Conservation (phyloP, 805 yeast genomes). For the Lipomyces lipofer region DNA sequence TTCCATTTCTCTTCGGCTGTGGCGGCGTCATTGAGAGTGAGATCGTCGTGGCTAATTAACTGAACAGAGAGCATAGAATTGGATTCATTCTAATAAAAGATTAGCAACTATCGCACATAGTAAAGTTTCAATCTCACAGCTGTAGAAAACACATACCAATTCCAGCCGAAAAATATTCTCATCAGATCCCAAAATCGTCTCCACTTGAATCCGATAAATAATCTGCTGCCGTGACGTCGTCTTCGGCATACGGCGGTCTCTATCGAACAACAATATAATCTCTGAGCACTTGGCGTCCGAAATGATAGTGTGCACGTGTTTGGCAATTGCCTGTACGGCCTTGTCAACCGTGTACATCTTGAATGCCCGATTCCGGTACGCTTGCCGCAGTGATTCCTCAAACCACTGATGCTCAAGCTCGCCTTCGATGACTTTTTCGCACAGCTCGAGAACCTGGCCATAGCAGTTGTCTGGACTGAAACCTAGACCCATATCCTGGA, state of each 20-base stretch:
- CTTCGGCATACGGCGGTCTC: constrained; percentile 61
- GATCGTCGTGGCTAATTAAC: constrained; percentile 82
- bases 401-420: constrained; percentile 91
- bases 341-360: constrained; percentile 91
- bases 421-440: constrained; percentile 79
- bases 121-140: no score
- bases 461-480: constrained; percentile 54
- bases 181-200: constrained; percentile 75
- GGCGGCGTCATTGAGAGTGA: constrained; percentile 72
- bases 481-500: constrained; percentile 76
- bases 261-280: constrained; percentile 76
- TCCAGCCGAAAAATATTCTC: constrained; percentile 92
- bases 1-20: constrained; percentile 83
- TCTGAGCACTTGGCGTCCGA: constrained; percentile 80
- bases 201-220: constrained; percentile 81
- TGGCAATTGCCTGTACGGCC: constrained; percentile 77
- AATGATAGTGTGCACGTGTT: constrained; percentile 83
- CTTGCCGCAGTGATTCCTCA: constrained; percentile 94
- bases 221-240: constrained; percentile 88
- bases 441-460: constrained; percentile 69
- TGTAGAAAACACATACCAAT: constrained; percentile 47
- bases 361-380: constrained; percentile 89
- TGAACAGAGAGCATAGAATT: constrained; percentile 63
- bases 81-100: constrained; percentile 42
- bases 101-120: neutral